Percentiles rank a stretch among this genome's conserved stretches.
These are phyloP conservation scores for Fusarium sp. DNA, from an alignment of 2,329 filamentous ascomycete species.

Conservation along the genomic window DNA sequence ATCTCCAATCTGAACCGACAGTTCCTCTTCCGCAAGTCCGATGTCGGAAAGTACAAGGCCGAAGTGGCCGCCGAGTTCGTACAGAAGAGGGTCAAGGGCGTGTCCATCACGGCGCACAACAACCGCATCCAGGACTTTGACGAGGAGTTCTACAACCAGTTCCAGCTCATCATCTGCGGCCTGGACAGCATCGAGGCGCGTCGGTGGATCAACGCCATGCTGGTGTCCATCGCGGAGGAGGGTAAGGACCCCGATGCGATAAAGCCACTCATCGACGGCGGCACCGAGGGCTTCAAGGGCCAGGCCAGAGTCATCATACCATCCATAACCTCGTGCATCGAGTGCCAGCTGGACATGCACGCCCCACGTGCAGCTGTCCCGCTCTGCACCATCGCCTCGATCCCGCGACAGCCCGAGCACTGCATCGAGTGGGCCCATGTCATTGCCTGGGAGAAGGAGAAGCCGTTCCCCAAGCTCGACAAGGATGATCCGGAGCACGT, in stretches of 20 bases:
- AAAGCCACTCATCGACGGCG: slow-evolving; percentile 95
- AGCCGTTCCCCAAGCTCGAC: slow-evolving; percentile 86
- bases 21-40: slow-evolving; percentile 91
- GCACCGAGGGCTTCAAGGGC: slow-evolving; percentile 98
- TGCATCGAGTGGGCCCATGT: slow-evolving; percentile 99
- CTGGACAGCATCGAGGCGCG: slow-evolving; percentile 97
- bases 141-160: slow-evolving; percentile 96
- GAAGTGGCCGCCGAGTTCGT: slow-evolving; percentile 94
- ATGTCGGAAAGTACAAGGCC: slow-evolving; percentile 94
- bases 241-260: slow-evolving; percentile 81
- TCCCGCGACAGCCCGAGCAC: slow-evolving; percentile 96
- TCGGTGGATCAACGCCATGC: slow-evolving; percentile 97
- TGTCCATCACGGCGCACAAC: slow-evolving; percentile 94
- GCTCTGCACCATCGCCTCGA: slow-evolving; percentile 94
- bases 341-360: slow-evolving; percentile 99
- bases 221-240: slow-evolving; percentile 89
- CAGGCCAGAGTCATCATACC: slow-evolving; percentile 94
- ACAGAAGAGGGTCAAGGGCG: slow-evolving; percentile 87
- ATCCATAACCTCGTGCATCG: slow-evolving; percentile 93
- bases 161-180: slow-evolving; percentile 92
- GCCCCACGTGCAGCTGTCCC: slow-evolving; percentile 97
- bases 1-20: slow-evolving; percentile 98
- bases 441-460: slow-evolving; percentile 93
- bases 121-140: slow-evolving; percentile 97
- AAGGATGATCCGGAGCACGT: slow-evolving; percentile 98